phyloP scores from a whole-genome alignment of 2,329 filamentous ascomycete species.

The Stemphylium lycopersici region DNA sequence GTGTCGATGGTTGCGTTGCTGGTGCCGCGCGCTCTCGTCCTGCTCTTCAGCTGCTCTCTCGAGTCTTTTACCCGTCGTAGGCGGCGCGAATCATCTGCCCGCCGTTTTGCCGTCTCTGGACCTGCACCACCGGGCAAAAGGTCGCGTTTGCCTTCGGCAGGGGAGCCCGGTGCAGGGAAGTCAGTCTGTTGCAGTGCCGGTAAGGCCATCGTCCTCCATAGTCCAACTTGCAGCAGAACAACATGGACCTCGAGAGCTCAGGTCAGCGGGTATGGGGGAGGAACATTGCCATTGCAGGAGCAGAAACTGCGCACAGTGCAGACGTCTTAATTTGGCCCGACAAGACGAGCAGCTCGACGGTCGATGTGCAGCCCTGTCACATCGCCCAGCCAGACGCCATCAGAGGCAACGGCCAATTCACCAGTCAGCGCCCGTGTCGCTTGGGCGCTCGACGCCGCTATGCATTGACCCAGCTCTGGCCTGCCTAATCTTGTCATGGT shows the following conservation, averaged over 20 bases:
- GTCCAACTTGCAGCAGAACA: constrained; percentile 29
- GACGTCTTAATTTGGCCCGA: constrained; percentile 35
- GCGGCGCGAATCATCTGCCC: constrained; percentile 39
- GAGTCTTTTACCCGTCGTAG: constrained; percentile 48
- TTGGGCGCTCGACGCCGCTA: constrained; percentile 2
- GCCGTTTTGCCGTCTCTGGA: constrained; percentile 37
- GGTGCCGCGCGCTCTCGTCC: constrained; percentile 36
- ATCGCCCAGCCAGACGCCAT: constrained; percentile 28
- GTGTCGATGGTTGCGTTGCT: constrained; percentile 45
- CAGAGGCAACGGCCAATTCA: constrained; percentile 33
- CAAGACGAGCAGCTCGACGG: constrained; percentile 25
- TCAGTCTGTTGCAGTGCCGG: constrained; percentile 41
- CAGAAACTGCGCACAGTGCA: constrained; percentile 27
- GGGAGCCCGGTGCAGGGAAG: constrained; percentile 35
- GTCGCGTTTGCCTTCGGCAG: constrained; percentile 35
- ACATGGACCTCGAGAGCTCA: background rate
- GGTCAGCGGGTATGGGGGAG: constrained; percentile 26
- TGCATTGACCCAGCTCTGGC: constrained; percentile 11
- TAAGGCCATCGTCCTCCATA: constrained; percentile 47
- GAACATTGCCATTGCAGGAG: constrained; percentile 22
- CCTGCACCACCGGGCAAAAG: constrained; percentile 24
- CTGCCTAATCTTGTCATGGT: constrained; percentile 1
- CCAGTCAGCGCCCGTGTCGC: constrained; percentile 23
- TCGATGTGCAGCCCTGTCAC: constrained; percentile 32
- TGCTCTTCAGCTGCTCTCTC: constrained; percentile 45